These are phyloP conservation scores for Neoboletus subvelutipes DNA, from an alignment of 768 basidiomycete species.

Conservation along the genomic window DNA sequence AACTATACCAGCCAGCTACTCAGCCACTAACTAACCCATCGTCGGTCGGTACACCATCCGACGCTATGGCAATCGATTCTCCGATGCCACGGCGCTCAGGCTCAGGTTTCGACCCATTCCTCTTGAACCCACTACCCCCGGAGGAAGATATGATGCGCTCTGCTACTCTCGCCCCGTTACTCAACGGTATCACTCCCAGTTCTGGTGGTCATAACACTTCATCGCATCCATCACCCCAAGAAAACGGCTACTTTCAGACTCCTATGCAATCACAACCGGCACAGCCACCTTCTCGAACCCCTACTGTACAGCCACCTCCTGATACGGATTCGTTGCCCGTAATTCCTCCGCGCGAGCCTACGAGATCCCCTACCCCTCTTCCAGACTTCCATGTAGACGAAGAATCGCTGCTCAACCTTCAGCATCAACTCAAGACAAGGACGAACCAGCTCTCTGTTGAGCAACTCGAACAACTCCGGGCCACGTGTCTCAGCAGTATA, in stretches of 20 bases:
- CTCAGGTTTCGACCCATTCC: slow-evolving; percentile 48
- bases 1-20: neutral
- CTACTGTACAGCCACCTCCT: slow-evolving; percentile 1
- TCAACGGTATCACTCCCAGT: slow-evolving; percentile 22
- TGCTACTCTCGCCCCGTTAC: slow-evolving; percentile 23
- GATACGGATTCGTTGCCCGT: slow-evolving; percentile 24
- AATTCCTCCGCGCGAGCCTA: slow-evolving; percentile 39
- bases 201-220: neutral
- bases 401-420: slow-evolving; percentile 47
- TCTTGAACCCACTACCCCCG: slow-evolving; percentile 52
- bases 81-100: slow-evolving; percentile 34
- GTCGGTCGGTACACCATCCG: neutral
- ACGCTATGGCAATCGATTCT: slow-evolving; percentile 41
- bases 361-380: slow-evolving; percentile 64
- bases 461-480: slow-evolving; percentile 91
- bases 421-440: slow-evolving; percentile 44
- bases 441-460: slow-evolving; percentile 75
- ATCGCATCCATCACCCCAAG: slow-evolving; percentile 8
- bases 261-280: slow-evolving; percentile 1
- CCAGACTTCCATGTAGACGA: slow-evolving; percentile 76
- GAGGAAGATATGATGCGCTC: slow-evolving; percentile 27
- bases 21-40: neutral
- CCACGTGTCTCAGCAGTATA: slow-evolving; percentile 73
- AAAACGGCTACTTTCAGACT: slow-evolving; percentile 12
- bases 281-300: slow-evolving; percentile 9